Evolutionary conservation across 768 basidiomycete genomes (phyloP), one percentile per base, ranked within the genome.

Genomic region (Mrakia gelida): DNA sequence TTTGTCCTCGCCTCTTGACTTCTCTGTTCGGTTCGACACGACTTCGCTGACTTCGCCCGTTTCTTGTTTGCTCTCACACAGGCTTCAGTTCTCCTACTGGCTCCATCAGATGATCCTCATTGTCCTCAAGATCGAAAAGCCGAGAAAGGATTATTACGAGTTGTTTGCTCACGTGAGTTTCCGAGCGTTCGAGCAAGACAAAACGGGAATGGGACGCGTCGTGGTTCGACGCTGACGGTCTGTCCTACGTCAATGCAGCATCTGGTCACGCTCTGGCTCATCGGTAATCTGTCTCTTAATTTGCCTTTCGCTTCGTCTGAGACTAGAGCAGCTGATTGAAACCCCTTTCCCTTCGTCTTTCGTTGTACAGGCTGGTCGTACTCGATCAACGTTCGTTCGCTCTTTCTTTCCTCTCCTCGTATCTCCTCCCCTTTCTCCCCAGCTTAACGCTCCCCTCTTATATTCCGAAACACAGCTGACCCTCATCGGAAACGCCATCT

Each of bases 71-170:
- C n/a, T n/a, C n/a, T n/a, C n/a, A n/a, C n/a, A n/a, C n/a, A 77
- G 76, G 76, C 89, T 95, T 86, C 96, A 99, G 83, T 88, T 89
- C 79, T 87, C 95, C 3, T 98, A 97, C 84, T 98, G 97, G 97
- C 88, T 90, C 67, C 95, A 98, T 82, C 95, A 99, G 83, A 87
- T 95, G 79, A 85, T 98, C 28, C 90, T 99, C 23, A 88, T 98
- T 10, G 85, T 92, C 4, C 88, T 95, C 18, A 86, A 90, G 67
- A 88, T 99, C 21, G 97, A 99, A 85, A 98, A 97, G 83, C 96
- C 97, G 0, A 89, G 97, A 71, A 94, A 92, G 83, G 97, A 99
- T 83, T 94, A 91, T 83, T 81, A 83, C 28, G 96, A 98, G 84
- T 89, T 98, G 23, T 88, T 97, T n/a, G 88, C 88, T 0, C 97